phyloP scores from a whole-genome alignment of 2,329 filamentous ascomycete species.

The Botrytis fabae region DNA sequence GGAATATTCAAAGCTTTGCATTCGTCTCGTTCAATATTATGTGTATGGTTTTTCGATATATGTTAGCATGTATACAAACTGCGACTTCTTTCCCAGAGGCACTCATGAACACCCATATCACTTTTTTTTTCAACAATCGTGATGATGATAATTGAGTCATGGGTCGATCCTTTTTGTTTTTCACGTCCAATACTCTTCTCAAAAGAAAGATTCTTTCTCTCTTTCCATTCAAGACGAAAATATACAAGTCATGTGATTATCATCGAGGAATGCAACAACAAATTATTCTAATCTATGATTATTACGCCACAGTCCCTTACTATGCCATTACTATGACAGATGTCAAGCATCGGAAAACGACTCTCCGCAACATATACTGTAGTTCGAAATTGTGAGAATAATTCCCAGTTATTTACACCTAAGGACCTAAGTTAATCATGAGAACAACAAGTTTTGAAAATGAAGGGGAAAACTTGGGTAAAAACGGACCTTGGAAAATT shows the following conservation, averaged over 20 bases:
- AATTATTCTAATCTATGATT: not conserved
- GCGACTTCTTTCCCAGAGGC: not conserved
- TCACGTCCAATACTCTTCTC: not conserved
- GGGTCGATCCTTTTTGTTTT: not conserved
- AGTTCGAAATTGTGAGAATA: not conserved
- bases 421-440: too few species aligned
- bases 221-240: not conserved
- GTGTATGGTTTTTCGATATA: not conserved
- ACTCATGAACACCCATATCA: not conserved
- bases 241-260: not conserved
- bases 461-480: conserved; percentile 10
- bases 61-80: not conserved
- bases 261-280: not conserved
- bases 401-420: not conserved
- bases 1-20: not conserved
- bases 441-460: not conserved
- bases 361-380: not conserved
- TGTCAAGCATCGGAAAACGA: not conserved
- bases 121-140: not conserved
- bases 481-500: not conserved
- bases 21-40: not conserved
- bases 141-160: not conserved
- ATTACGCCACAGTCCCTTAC: not conserved
- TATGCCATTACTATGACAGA: not conserved
- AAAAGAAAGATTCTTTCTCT: not conserved